phyloP scores from a whole-genome alignment of 192 early-diverging fungal species.

The Backusella psychrophila region DNA sequence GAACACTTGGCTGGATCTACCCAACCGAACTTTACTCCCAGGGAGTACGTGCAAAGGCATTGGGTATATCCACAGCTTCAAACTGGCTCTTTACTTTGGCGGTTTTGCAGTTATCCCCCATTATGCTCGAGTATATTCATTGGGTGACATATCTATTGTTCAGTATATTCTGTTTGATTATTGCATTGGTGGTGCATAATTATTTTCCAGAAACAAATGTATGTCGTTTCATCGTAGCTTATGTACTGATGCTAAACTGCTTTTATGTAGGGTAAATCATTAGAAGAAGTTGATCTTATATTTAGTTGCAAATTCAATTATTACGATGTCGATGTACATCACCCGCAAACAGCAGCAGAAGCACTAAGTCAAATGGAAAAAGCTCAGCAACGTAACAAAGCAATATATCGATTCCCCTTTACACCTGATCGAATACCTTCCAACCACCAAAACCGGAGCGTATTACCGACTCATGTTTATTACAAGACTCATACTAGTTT shows the following conservation, averaged over 20 bases:
- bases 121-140: slow-evolving; percentile 61
- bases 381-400: neutral
- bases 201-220: slow-evolving; percentile 82
- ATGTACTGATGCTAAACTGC: neutral
- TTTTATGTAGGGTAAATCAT: slow-evolving; percentile 31
- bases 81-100: slow-evolving; percentile 88
- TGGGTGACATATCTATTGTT: slow-evolving; percentile 69
- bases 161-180: slow-evolving; percentile 56
- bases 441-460: neutral
- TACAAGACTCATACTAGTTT: neutral
- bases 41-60: slow-evolving; percentile 79
- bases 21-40: slow-evolving; percentile 80
- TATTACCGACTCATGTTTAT: neutral
- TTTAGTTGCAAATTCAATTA: slow-evolving; percentile 30
- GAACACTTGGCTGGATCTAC: slow-evolving; percentile 78
- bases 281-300: slow-evolving; percentile 37
- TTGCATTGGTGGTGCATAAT: slow-evolving; percentile 57
- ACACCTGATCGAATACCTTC: slow-evolving; percentile 6
- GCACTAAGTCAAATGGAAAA: slow-evolving; percentile 24
- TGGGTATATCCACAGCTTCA: slow-evolving; percentile 73
- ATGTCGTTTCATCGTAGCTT: neutral
- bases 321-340: slow-evolving; percentile 28
- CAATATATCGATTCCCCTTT: slow-evolving; percentile 5
- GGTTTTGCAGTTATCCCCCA: slow-evolving; percentile 67
- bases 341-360: slow-evolving; percentile 32